Percentiles rank a stretch among this genome's conserved stretches.
These are phyloP conservation scores for Yamadazyma sp. DNA, from an alignment of 805 yeast genomes.

Conservation along the genomic window DNA sequence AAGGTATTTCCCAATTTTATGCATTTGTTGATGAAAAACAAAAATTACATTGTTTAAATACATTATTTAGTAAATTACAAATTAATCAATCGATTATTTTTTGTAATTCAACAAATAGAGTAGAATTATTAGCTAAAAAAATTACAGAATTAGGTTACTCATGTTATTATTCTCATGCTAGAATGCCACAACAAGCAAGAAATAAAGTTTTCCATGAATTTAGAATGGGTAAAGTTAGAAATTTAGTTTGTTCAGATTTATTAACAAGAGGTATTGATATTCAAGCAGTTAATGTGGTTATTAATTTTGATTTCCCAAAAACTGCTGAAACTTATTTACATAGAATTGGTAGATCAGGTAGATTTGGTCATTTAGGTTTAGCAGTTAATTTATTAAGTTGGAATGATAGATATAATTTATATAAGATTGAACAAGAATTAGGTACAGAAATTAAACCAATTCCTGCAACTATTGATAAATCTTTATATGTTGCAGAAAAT, in stretches of 20 bases:
- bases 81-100: slow-evolving; percentile 96
- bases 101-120: slow-evolving; percentile 95
- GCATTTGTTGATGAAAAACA: slow-evolving; percentile 98
- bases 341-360: slow-evolving; percentile 98
- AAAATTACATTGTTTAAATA: slow-evolving; percentile 92
- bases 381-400: slow-evolving; percentile 96
- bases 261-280: slow-evolving; percentile 98
- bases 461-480: slow-evolving; percentile 87
- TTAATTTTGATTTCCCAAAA: slow-evolving; percentile 97
- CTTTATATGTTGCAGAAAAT: slow-evolving; percentile 83
- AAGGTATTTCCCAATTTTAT: slow-evolving; percentile 95
- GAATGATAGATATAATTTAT: slow-evolving; percentile 91
- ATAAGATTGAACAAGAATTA: slow-evolving; percentile 93
- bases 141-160: slow-evolving; percentile 96
- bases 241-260: slow-evolving; percentile 93
- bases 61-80: slow-evolving; percentile 88
- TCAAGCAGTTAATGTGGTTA: slow-evolving; percentile 97
- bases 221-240: slow-evolving; percentile 96
- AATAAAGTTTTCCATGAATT: slow-evolving; percentile 98
- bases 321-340: slow-evolving; percentile 96
- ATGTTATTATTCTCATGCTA: slow-evolving; percentile 95
- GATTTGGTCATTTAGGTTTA: slow-evolving; percentile 97
- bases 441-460: slow-evolving; percentile 97
- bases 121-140: slow-evolving; percentile 90
- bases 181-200: slow-evolving; percentile 96